Evolutionary conservation across 345 rosid species (phyloP).

Genomic region (Atalantia buxifolia): DNA sequence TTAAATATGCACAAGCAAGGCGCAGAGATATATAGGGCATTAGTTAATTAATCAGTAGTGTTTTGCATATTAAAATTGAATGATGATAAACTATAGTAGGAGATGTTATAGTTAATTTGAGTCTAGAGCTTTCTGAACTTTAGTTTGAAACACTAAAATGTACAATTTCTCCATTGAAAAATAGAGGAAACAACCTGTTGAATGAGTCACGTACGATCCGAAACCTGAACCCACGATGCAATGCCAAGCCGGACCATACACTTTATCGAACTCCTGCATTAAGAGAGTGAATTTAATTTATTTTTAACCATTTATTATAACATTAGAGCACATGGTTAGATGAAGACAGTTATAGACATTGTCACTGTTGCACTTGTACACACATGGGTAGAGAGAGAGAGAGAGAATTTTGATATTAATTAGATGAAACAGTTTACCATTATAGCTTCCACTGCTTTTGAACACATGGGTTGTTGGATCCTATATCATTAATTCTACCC

Average conservation of each 20-base stretch:
- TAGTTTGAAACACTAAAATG: conserved; percentile 67
- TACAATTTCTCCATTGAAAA: conserved; percentile 76
- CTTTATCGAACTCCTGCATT: conserved; percentile 83
- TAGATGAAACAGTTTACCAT: background rate
- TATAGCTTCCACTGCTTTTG: conserved; percentile 3
- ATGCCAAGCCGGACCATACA: conserved; percentile 95
- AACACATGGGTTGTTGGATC: conserved; percentile 40
- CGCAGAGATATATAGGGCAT: background rate
- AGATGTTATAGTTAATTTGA: background rate
- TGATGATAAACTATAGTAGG: background rate
- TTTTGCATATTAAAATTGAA: background rate
- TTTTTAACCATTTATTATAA: background rate
- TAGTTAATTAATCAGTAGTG: background rate
- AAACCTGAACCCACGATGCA: conserved; percentile 87
- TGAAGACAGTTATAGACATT: background rate
- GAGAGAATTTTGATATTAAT: background rate
- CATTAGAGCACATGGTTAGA: background rate
- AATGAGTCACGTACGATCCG: conserved; percentile 83
- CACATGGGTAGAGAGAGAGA: background rate
- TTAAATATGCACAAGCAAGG: background rate
- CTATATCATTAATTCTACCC: background rate
- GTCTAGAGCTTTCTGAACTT: conserved; percentile 43
- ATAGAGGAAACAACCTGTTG: conserved; percentile 80
- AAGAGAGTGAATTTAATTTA: background rate
- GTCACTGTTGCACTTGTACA: background rate